Base-by-base conservation (phyloP, 495 filamentous ascomycete species). In the Aspergillus biplanus region DNA sequence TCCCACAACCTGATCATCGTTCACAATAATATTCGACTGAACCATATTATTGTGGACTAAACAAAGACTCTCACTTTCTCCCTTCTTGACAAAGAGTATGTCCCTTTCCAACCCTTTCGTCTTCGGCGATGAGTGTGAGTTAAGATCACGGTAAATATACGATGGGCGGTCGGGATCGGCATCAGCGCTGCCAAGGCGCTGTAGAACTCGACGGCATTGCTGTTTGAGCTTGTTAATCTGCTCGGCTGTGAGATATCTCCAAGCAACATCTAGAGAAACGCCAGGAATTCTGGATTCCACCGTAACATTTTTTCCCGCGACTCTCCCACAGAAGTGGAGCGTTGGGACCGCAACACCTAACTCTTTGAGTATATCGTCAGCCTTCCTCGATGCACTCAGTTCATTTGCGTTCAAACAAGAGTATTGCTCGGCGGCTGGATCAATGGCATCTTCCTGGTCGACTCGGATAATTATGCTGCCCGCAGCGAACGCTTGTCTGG, bases 381-480 rank as follows among this genome's bases (percentile, higher is more conserved):
- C 76, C 48, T 81, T 81, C 35, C 71, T 73, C 33, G 78, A 71
- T 2, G 78, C 70, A 12, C 64, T 72, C 11, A 76, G 42, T 58
- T 79, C 78, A 58, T 81, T 81, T 34, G 76, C 89, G 88, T 93
- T 73, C 78, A 87, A 27, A 82, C 84, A 74, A 77, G 88, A 73
- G 60, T 73, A 79, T 64, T 63, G 66, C 48, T 76, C 73, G 21
- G 69, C 64, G 6, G 71, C 65, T 34, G 58, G 42, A 48, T 64
- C 73, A 32, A 67, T 61, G 6, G 52, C 69, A 21, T 63, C 48
- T 54, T 75, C 71, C 12, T 64, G 60, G 57, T 81, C 78, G n/a
- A 80, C 72, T 62, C 74, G 59, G 59, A 80, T 73, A 33, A 80
- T 71, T 21, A 79, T 69, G 52, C 71, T 78, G 49, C 77, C 78